Evolutionary conservation across 106 monocot species (phyloP).

Genomic region (Allium fistulosum): DNA sequence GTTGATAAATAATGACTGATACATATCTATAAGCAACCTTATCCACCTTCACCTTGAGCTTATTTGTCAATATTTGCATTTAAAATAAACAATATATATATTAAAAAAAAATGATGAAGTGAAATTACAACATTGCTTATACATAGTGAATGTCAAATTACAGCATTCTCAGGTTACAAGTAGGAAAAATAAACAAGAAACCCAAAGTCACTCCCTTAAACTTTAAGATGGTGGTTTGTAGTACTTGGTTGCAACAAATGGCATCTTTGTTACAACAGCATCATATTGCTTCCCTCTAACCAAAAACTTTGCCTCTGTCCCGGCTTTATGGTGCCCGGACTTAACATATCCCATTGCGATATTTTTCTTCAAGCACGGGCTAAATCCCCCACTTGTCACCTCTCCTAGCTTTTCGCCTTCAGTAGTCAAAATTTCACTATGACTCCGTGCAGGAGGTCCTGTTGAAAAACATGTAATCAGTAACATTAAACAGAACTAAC

Average conservation of each 20-base stretch:
- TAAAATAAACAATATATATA: no score
- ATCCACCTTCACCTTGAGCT: no score
- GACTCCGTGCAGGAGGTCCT: conserved; percentile 86
- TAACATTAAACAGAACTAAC: no score
- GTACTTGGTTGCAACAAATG: conserved; percentile 92
- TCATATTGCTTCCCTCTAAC: conserved; percentile 73
- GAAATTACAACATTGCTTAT: neutral
- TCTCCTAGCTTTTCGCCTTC: conserved; percentile 72
- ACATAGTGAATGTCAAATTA: conserved; percentile 13
- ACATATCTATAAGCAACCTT: no score
- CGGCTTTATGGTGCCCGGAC: conserved; percentile 78
- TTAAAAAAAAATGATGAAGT: no score
- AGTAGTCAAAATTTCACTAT: conserved; percentile 51
- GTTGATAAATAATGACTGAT: no score
- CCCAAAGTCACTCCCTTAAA: neutral
- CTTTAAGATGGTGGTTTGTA: conserved; percentile 54
- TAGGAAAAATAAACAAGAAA: neutral
- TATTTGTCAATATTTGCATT: no score
- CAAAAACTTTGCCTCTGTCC: conserved; percentile 70
- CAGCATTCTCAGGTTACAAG: conserved; percentile 5
- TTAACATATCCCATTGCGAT: conserved; percentile 97
- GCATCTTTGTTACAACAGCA: conserved; percentile 86
- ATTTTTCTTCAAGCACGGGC: conserved; percentile 95
- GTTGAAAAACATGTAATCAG: conserved; percentile 14
- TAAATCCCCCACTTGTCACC: conserved; percentile 98